A percentile compares a stretch with the other conserved stretches of the same genome.
Evolutionary conservation across 176 grass and related monocot genomes (phyloP).

Genomic region (Canna indica): DNA sequence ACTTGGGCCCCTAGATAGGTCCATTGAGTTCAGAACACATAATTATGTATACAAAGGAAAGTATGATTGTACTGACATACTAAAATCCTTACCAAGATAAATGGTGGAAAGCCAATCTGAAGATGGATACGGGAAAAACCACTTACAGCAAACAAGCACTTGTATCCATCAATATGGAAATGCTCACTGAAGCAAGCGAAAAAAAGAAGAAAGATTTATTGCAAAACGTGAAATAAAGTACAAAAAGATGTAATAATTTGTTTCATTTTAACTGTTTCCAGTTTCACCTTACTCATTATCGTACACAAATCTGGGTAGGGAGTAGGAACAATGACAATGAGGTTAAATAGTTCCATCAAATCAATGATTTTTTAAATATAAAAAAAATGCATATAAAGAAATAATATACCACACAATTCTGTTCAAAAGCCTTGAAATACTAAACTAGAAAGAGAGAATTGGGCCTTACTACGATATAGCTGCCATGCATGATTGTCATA

Average conservation of each 20-base stretch:
- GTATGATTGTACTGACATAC: not conserved
- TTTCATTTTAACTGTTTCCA: not conserved
- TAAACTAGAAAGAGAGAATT: too few species aligned
- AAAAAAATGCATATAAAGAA: too few species aligned
- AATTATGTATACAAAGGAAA: not conserved
- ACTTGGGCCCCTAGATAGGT: not conserved
- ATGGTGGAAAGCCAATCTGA: slow-evolving; percentile 31
- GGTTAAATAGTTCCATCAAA: too few species aligned
- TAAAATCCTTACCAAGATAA: slow-evolving; percentile 41
- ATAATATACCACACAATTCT: too few species aligned
- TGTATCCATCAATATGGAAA: slow-evolving; percentile 47
- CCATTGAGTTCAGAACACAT: not conserved
- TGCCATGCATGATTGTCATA: too few species aligned
- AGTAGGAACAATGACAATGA: too few species aligned
- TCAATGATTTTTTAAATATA: too few species aligned
- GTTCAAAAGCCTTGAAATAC: too few species aligned
- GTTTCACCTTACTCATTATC: too few species aligned
- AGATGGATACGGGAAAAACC: slow-evolving; percentile 61
- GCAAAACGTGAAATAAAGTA: slow-evolving; percentile 1
- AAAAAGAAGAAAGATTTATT: slow-evolving; percentile 16
- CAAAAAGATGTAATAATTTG: not conserved
- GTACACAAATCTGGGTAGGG: too few species aligned
- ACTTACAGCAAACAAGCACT: slow-evolving; percentile 60
- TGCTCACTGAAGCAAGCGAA: slow-evolving; percentile 54
- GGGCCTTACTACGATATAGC: too few species aligned